phyloP scores from a whole-genome alignment of 2,329 filamentous ascomycete species.

The Amylocarpus encephaloides region DNA sequence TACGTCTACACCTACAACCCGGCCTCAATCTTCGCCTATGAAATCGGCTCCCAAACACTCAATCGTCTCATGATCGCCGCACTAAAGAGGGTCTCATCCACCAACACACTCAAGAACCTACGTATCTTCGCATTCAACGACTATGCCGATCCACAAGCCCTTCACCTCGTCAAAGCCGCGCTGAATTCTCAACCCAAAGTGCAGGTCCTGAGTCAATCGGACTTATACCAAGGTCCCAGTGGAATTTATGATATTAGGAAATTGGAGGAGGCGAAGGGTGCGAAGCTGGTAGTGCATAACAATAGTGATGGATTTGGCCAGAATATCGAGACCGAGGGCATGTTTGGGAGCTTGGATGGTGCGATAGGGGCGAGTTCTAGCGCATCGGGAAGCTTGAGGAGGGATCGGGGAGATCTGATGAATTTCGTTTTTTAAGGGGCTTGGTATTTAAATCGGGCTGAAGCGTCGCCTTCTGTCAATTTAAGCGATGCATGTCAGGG shows the following conservation, averaged over 20 bases:
- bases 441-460: background rate
- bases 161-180: constrained; percentile 4
- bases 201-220: constrained; percentile 12
- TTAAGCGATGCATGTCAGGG: background rate
- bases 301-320: constrained; percentile 30
- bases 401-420: constrained; percentile 20
- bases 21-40: constrained; percentile 23
- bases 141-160: constrained; percentile 14
- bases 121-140: constrained; percentile 24
- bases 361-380: constrained; percentile 25
- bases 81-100: constrained; percentile 15
- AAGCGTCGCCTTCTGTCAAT: background rate
- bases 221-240: constrained; percentile 17
- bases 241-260: constrained; percentile 11
- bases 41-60: constrained; percentile 17
- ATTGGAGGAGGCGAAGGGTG: constrained; percentile 7
- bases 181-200: constrained; percentile 16
- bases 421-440: constrained; percentile 17
- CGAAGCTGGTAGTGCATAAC: constrained; percentile 26
- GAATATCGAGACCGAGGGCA: constrained; percentile 27
- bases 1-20: constrained; percentile 28
- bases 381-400: constrained; percentile 24
- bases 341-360: constrained; percentile 26
- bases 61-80: constrained; percentile 22
- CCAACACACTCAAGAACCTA: constrained; percentile 20